Percentiles rank a stretch among this genome's conserved stretches.
Evolutionary conservation across 2,329 filamentous ascomycete genomes (phyloP).

Genomic region (Cordyceps cicadae): DNA sequence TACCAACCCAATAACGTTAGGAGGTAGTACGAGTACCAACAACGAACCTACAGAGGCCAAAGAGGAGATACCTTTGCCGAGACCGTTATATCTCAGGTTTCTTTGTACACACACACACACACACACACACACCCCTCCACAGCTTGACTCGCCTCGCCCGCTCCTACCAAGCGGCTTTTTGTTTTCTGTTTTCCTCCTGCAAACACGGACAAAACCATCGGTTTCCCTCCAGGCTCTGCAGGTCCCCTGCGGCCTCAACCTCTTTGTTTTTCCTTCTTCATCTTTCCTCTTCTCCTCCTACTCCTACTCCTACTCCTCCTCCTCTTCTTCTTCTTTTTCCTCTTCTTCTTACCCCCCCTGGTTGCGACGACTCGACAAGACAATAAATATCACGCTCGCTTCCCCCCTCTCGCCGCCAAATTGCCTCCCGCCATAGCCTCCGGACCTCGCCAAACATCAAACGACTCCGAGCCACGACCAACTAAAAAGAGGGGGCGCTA

Average conservation of each 20-base stretch:
- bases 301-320: not conserved
- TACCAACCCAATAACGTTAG: not conserved
- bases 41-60: too few relatives aligned
- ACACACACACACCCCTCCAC: not conserved
- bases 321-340: not conserved
- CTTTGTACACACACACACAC: not conserved
- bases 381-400: not conserved
- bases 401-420: not conserved
- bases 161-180: not conserved
- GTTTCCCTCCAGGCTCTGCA: conserved; percentile 9
- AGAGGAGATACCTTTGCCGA: not conserved
- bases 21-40: too few relatives aligned
- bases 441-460: conserved; percentile 4
- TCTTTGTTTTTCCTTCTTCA: not conserved
- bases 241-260: conserved; percentile 11
- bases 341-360: not conserved
- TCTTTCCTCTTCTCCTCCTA: not conserved
- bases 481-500: conserved; percentile 5
- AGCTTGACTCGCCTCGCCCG: conserved; percentile 3
- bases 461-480: not conserved
- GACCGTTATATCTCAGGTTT: not conserved
- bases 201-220: not conserved
- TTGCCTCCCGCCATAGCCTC: not conserved
- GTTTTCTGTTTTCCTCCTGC: not conserved
- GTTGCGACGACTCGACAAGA: not conserved